Percentiles rank a stretch among this genome's conserved stretches.
Evolutionary conservation across 192 early-diverging fungal species (phyloP).

Genomic region (Coemansia sp.): DNA sequence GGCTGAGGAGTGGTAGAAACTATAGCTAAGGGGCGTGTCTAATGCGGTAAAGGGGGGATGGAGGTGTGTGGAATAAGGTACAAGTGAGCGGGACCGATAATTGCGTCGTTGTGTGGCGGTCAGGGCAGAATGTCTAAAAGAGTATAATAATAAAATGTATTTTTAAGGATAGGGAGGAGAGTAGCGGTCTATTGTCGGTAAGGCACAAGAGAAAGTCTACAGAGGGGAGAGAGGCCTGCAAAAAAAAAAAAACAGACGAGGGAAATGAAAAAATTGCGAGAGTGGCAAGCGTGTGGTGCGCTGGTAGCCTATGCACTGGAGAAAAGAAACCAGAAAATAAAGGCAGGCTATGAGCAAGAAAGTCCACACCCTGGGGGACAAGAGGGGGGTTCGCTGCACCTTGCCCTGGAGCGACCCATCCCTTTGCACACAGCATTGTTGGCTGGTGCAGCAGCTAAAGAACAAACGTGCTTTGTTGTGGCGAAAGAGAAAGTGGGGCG

Average conservation of each 20-base stretch:
- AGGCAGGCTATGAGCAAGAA: not conserved
- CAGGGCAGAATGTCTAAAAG: not conserved
- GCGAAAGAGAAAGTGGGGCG: not conserved
- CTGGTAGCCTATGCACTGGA: conserved; percentile 9
- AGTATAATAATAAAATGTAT: conserved; percentile 17
- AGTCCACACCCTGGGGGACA: conserved; percentile 4
- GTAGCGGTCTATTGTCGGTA: conserved; percentile 24
- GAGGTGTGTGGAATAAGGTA: not conserved
- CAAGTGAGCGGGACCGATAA: not conserved
- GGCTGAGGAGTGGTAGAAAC: conserved; percentile 16
- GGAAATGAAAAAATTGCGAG: conserved; percentile 4
- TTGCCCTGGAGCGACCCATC: not conserved
- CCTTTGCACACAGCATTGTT: conserved; percentile 1
- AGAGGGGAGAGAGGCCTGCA: conserved; percentile 16
- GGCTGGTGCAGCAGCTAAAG: not conserved
- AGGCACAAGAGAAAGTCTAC: conserved; percentile 29
- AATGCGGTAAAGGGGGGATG: conserved; percentile 17
- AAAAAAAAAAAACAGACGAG: not conserved
- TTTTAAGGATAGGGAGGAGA: conserved; percentile 11
- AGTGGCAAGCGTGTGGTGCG: conserved; percentile 4
- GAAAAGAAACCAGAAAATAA: not conserved
- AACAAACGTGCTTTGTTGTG: conserved; percentile 9
- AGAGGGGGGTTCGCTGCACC: conserved; percentile 8
- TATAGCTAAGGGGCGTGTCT: conserved; percentile 2
- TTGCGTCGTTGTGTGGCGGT: conserved; percentile 6